Evolutionary conservation across 2,329 filamentous ascomycete species (phyloP).

Genomic region (Apiospora rasikravindrae): DNA sequence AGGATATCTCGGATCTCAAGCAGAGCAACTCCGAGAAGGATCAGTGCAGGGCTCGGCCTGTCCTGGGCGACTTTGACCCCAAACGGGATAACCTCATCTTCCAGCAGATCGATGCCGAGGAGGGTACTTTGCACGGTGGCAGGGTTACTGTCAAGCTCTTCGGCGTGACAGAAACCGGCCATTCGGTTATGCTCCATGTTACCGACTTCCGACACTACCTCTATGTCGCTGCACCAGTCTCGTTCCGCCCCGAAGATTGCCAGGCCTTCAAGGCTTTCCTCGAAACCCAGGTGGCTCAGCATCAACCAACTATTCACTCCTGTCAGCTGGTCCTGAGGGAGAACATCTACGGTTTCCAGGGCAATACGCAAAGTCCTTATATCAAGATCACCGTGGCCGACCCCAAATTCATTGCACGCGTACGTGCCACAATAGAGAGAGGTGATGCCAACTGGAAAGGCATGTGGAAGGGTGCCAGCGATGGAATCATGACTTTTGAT

Average conservation of each 20-base stretch:
- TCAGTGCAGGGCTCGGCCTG: slow-evolving; percentile 81
- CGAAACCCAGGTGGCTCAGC: slow-evolving; percentile 76
- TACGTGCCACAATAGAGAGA: slow-evolving; percentile 77
- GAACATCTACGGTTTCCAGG: slow-evolving; percentile 92
- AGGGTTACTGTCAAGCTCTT: slow-evolving; percentile 86
- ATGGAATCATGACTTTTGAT: slow-evolving; percentile 88
- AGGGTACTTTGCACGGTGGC: slow-evolving; percentile 80
- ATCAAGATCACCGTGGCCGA: slow-evolving; percentile 93
- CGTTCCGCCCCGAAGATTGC: slow-evolving; percentile 81
- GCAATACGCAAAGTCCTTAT: slow-evolving; percentile 89
- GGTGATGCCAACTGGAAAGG: slow-evolving; percentile 87
- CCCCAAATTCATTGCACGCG: slow-evolving; percentile 78
- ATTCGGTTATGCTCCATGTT: slow-evolving; percentile 94
- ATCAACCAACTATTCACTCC: slow-evolving; percentile 76
- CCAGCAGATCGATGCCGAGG: slow-evolving; percentile 94
- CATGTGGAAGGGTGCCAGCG: slow-evolving; percentile 75
- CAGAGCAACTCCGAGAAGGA: slow-evolving; percentile 89
- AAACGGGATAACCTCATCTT: slow-evolving; percentile 77
- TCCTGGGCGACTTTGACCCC: slow-evolving; percentile 57
- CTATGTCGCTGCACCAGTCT: slow-evolving; percentile 85
- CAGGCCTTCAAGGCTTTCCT: slow-evolving; percentile 79
- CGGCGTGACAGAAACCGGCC: slow-evolving; percentile 81
- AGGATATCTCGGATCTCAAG: slow-evolving; percentile 87
- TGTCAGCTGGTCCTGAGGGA: slow-evolving; percentile 84
- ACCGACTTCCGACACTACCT: slow-evolving; percentile 96